Evolutionary conservation across 2,329 filamentous ascomycete species (phyloP).

Genomic region (Cladophialophora chaetospira): DNA sequence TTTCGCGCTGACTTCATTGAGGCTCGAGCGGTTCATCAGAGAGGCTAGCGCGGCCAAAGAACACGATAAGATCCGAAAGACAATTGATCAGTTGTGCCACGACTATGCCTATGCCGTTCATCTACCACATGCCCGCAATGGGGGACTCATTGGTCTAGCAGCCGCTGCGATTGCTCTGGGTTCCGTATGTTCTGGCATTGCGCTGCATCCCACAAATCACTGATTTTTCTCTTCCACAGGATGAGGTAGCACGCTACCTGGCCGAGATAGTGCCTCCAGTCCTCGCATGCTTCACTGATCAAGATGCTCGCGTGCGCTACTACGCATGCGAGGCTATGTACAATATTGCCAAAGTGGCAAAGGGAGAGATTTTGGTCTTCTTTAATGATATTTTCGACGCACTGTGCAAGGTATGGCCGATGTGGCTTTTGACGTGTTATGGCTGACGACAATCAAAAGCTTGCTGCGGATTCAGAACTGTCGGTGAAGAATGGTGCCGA

Average conservation of each 20-base stretch:
- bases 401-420: conserved; percentile 75
- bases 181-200: conserved; percentile 62
- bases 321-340: conserved; percentile 99
- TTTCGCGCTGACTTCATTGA: conserved; percentile 42
- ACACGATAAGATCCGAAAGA: conserved; percentile 76
- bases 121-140: conserved; percentile 93
- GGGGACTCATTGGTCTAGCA: conserved; percentile 90
- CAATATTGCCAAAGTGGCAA: conserved; percentile 98
- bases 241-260: conserved; percentile 91
- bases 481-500: conserved; percentile 99
- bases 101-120: conserved; percentile 98
- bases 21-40: conserved; percentile 86
- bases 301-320: conserved; percentile 95
- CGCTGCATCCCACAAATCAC: neutral
- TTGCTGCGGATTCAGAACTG: conserved; percentile 91
- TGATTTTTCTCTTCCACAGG: conserved; percentile 32
- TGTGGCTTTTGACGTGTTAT: neutral
- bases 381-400: conserved; percentile 99
- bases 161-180: conserved; percentile 95
- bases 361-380: conserved; percentile 94
- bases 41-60: conserved; percentile 77
- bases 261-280: conserved; percentile 95
- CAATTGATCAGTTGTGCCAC: conserved; percentile 94
- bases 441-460: conserved; percentile 52
- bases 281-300: conserved; percentile 94